A percentile compares a stretch with the other conserved stretches of the same genome.
phyloP scores from a whole-genome alignment of 441 rosid species.

The Eruca vesicaria region DNA sequence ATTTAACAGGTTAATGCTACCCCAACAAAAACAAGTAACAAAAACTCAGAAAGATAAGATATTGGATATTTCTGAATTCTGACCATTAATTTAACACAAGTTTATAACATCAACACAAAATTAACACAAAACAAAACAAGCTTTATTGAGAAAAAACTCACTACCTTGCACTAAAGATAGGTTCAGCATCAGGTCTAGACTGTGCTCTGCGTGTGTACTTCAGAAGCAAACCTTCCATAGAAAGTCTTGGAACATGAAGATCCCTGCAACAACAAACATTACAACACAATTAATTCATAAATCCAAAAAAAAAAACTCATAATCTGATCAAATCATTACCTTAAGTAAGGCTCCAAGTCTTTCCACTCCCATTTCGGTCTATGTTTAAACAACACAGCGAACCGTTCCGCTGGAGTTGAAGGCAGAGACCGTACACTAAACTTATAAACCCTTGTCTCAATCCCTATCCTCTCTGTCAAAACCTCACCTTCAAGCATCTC shows the following conservation, averaged over 20 bases:
- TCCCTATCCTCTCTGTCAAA: slow-evolving; percentile 74
- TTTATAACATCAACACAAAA: background rate
- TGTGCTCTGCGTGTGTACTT: slow-evolving; percentile 85
- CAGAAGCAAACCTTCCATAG: slow-evolving; percentile 81
- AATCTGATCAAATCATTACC: slow-evolving; percentile 39
- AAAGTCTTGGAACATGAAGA: slow-evolving; percentile 76
- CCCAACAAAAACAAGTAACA: background rate
- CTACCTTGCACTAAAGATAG: slow-evolving; percentile 79
- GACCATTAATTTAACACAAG: background rate
- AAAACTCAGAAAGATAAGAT: background rate
- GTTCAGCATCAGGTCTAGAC: slow-evolving; percentile 61
- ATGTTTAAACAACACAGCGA: slow-evolving; percentile 61
- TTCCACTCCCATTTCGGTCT: slow-evolving; percentile 86
- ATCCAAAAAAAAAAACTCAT: background rate
- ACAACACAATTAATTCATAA: background rate
- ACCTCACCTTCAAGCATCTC: slow-evolving; percentile 90
- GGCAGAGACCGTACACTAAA: slow-evolving; percentile 74
- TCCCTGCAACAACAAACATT: slow-evolving; percentile 52
- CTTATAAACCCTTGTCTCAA: slow-evolving; percentile 64
- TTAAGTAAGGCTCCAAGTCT: slow-evolving; percentile 82
- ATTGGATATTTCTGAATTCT: background rate
- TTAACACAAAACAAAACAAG: background rate
- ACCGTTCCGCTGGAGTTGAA: slow-evolving; percentile 70
- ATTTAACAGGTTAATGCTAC: background rate
- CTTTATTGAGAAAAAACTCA: slow-evolving; percentile 1